A percentile compares a stretch with the other conserved stretches of the same genome.
Conservation (phyloP, 495 filamentous ascomycete genomes). For the Penicillium cosmopolitanum region DNA sequence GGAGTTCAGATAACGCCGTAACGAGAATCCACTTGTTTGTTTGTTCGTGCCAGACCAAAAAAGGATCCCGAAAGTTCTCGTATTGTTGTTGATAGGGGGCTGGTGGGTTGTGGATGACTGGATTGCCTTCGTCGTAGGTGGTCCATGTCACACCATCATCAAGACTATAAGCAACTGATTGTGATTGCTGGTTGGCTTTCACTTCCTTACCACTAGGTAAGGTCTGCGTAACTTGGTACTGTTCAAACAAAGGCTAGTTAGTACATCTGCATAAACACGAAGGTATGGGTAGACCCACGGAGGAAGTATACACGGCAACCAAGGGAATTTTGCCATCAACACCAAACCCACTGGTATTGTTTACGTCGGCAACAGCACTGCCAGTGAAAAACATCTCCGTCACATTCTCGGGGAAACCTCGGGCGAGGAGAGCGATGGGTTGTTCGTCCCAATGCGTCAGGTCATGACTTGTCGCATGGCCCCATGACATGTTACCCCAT, state of each 20-base stretch:
- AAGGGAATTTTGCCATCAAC: slow-evolving; percentile 51
- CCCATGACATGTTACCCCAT: slow-evolving; percentile 47
- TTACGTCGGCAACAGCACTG: slow-evolving; percentile 52
- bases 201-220: slow-evolving; percentile 34
- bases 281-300: slow-evolving; percentile 21
- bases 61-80: slow-evolving; percentile 60
- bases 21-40: slow-evolving; percentile 55
- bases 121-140: slow-evolving; percentile 54
- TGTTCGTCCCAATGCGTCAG: slow-evolving; percentile 44
- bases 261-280: neutral
- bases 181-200: slow-evolving; percentile 47
- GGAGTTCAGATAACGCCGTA: slow-evolving; percentile 50
- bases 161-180: slow-evolving; percentile 59
- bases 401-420: slow-evolving; percentile 46
- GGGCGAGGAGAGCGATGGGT: slow-evolving; percentile 39
- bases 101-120: slow-evolving; percentile 51
- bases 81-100: slow-evolving; percentile 33
- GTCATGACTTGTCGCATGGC: slow-evolving; percentile 45
- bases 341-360: slow-evolving; percentile 63
- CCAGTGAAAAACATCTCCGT: slow-evolving; percentile 58
- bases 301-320: slow-evolving; percentile 60
- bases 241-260: neutral
- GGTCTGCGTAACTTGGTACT: slow-evolving; percentile 26
- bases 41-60: slow-evolving; percentile 54
- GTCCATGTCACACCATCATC: slow-evolving; percentile 58